These are phyloP conservation scores for Ulota crispa DNA, from an alignment of 225 moss, liverwort and hornwort species.

Conservation along the genomic window DNA sequence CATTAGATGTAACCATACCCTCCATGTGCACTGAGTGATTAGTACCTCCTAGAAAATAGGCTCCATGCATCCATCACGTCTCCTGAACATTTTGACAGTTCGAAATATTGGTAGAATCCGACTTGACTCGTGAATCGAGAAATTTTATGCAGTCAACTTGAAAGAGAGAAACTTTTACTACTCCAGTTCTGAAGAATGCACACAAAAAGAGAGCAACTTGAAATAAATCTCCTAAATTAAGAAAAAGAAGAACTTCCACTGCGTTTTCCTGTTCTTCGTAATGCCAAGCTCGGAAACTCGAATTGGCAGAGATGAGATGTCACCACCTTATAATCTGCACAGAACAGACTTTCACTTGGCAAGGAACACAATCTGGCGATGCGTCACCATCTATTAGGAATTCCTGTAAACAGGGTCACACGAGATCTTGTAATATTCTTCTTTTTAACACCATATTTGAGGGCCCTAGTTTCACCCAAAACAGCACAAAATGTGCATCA, in stretches of 20 bases:
- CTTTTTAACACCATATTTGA: slow-evolving; percentile 27
- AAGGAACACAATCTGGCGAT: not conserved
- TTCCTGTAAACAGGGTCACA: not conserved
- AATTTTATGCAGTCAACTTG: too few species aligned
- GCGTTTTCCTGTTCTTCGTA: not conserved
- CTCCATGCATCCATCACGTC: too few species aligned
- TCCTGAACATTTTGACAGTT: too few species aligned
- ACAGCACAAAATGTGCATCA: slow-evolving; percentile 52
- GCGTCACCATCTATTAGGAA: too few species aligned
- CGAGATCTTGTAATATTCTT: not conserved
- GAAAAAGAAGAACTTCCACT: not conserved
- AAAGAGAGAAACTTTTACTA: too few species aligned
- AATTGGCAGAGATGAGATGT: not conserved
- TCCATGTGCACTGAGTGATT: too few species aligned
- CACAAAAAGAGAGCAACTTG: not conserved
- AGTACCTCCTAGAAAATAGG: too few species aligned
- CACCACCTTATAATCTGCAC: not conserved
- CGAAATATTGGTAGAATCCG: too few species aligned
- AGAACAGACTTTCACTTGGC: not conserved
- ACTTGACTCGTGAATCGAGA: too few species aligned
- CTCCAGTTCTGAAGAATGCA: too few species aligned
- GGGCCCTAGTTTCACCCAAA: slow-evolving; percentile 54
- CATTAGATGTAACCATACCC: too few species aligned
- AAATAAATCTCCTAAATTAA: not conserved
- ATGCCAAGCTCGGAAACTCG: not conserved